Evolutionary conservation across 2,329 filamentous ascomycete genomes (phyloP), one percentile per base, ranked within the genome.

Genomic region (Coniochaeta prunicola): DNA sequence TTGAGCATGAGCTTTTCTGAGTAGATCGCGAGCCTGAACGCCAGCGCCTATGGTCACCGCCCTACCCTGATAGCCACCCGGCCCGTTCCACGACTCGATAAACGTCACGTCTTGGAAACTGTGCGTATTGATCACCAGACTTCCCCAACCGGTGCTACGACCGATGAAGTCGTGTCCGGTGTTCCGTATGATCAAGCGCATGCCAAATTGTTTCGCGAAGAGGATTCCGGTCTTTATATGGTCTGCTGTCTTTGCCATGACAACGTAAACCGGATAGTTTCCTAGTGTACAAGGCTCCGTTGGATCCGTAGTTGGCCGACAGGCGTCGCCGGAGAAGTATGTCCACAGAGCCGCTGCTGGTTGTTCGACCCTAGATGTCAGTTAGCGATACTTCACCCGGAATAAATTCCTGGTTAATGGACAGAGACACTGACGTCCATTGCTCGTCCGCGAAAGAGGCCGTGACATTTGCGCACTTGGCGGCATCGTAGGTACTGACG

Each of bases 91-190:
- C 1, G 63, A 13, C 34, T 74, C 69, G 2, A 66, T 66, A 60
- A 76, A 82, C 61, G 73, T 62, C 61, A 77, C 74, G 28, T 75
- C 70, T 65, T 83, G 79, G 58, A 86, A 75, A 60, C 76, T 69
- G 59, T 85, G 82, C 9, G 78, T 85, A 77, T 84, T 86, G 57
- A 86, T 72, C 4, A 77, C 75, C 3, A 86, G 67, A 0, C 80
- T 75, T 1, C 85, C 85, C 24, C 78, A 79, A n/a, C 86, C 87
- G 0, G 84, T 84, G 0, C 81, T 85, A 45, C 82, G 81, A 42
- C 85, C 86, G 33, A 80, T 73, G 61, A 77, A 79, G 63, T 84
- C 81, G 65, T 85, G 82, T 1, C 81, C 82, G 0, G 81, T 84
- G 63, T 84, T 84, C 60, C 79, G 76, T 60, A 85, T 76, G 31